A percentile compares a stretch with the other conserved stretches of the same genome.
Evolutionary conservation across 306 rosid species (phyloP).

Genomic region (Spatholobus suberectus): DNA sequence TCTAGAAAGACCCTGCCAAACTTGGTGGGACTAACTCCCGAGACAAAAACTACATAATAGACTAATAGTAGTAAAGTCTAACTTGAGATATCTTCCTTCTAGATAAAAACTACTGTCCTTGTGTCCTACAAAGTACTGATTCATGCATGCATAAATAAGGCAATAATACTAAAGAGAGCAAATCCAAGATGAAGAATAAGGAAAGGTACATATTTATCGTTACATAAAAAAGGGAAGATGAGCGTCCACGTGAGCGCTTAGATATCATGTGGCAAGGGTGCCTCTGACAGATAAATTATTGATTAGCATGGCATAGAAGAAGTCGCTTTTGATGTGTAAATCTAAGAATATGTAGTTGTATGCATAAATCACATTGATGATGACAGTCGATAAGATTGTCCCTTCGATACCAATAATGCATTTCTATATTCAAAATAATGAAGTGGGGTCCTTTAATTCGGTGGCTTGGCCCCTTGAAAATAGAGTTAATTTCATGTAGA

Average conservation of each 20-base stretch:
- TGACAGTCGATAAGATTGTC: constrained; percentile 33
- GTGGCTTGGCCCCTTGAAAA: constrained; percentile 33
- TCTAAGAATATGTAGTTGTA: constrained; percentile 29
- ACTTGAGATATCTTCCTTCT: constrained; percentile 19
- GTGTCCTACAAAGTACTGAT: constrained; percentile 42
- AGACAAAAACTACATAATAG: constrained; percentile 25
- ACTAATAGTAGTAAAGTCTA: not conserved
- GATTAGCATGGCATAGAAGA: constrained; percentile 32
- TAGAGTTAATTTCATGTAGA: not conserved
- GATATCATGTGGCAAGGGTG: constrained; percentile 40
- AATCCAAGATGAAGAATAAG: constrained; percentile 31
- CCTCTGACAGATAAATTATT: constrained; percentile 36
- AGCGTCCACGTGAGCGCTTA: constrained; percentile 40
- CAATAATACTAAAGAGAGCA: constrained; percentile 39
- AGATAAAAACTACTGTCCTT: constrained; percentile 14
- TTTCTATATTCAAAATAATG: constrained; percentile 42
- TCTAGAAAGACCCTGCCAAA: constrained; percentile 34
- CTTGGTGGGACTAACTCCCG: constrained; percentile 39
- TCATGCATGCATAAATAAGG: constrained; percentile 29
- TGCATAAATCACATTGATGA: constrained; percentile 37
- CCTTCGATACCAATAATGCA: constrained; percentile 41
- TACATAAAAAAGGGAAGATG: not conserved
- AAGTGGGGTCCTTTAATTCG: constrained; percentile 22
- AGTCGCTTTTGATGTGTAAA: constrained; percentile 32
- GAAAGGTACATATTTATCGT: constrained; percentile 21